Evolutionary conservation across 2,329 filamentous ascomycete genomes (phyloP).

Genomic region (Fusarium concolor): DNA sequence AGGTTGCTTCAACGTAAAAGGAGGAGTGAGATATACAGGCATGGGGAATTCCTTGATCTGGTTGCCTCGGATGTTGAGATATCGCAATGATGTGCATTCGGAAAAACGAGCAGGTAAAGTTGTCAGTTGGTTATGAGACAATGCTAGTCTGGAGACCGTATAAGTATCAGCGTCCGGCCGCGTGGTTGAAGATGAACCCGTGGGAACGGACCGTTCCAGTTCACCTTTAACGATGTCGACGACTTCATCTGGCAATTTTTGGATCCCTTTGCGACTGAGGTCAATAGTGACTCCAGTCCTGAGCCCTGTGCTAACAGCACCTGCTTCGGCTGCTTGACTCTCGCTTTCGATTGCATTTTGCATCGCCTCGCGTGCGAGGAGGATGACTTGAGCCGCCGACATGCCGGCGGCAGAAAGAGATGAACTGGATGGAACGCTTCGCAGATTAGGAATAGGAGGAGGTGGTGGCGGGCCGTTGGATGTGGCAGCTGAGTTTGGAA

Average conservation of each 20-base stretch:
- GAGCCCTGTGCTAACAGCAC: slow-evolving; percentile 68
- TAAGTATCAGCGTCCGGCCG: slow-evolving; percentile 32
- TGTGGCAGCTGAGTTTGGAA: slow-evolving; percentile 54
- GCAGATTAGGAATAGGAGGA: slow-evolving; percentile 60
- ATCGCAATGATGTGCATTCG: slow-evolving; percentile 81
- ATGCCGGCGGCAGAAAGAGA: slow-evolving; percentile 64
- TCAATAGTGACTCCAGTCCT: slow-evolving; percentile 82
- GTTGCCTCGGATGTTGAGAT: slow-evolving; percentile 84
- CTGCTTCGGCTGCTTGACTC: slow-evolving; percentile 70
- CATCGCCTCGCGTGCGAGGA: slow-evolving; percentile 74
- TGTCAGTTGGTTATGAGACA: slow-evolving; percentile 82
- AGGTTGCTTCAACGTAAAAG: slow-evolving; percentile 12
- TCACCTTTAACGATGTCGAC: slow-evolving; percentile 80
- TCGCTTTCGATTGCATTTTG: slow-evolving; percentile 74
- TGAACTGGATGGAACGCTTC: slow-evolving; percentile 60
- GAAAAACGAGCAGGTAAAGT: slow-evolving; percentile 77
- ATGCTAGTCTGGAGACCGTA: slow-evolving; percentile 69
- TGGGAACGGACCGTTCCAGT: slow-evolving; percentile 71
- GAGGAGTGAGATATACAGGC: slow-evolving; percentile 56
- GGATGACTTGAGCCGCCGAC: slow-evolving; percentile 72
- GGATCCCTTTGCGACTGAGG: slow-evolving; percentile 79
- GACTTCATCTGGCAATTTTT: slow-evolving; percentile 77
- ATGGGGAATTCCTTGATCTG: slow-evolving; percentile 72
- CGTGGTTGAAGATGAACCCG: slow-evolving; percentile 13
- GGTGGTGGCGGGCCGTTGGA: slow-evolving; percentile 57